Base-by-base conservation (phyloP, 257 asterid genomes). In the Plectranthus barbatus region DNA sequence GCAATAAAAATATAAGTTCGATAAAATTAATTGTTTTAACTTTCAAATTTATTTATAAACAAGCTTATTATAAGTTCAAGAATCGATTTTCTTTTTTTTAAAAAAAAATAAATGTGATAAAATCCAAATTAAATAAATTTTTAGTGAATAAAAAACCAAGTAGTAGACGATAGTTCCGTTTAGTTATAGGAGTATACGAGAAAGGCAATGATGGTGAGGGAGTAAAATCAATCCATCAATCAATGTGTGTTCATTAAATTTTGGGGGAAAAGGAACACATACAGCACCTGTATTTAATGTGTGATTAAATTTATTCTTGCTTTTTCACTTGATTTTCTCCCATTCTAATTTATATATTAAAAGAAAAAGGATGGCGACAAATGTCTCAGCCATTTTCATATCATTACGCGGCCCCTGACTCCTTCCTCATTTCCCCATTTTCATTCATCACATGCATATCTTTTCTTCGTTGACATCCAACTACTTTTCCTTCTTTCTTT, bases 261-360 rank as follows among this genome's bases (percentile, higher is more conserved):
- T 77, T 49, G 74, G 71, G 41, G 39, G 66, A 75, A 67, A 67
- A 23, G 9, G 64, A 23, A 49, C 10, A 33, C 19, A 56, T 33
- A 9, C 7, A 13, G 11, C 23, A 18, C 29, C 7, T 9, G 26
- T 3, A 9, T 37, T 37, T 9, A 9, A 31, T 19, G 9, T 56
- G 20, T 23, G 31, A 9, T 34, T 33, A 9, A 56, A 44, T 15
- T 8, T 26, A 56, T 52, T 52, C 44, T 46, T 53, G 14, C 83
- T 78, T 85, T 85, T 74, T 79, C 73, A 85, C 89, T 88, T 80
- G 87, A 85, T 85, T 82, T 78, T 74, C 89, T 85, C 86, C n/a
- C n/a, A n/a, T n/a, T n/a, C n/a, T n/a, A n/a, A n/a, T n/a, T n/a
- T n/a, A n/a, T n/a, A n/a, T n/a, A n/a, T n/a, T 17, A 39, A 20